These are phyloP conservation scores for Acanthochlamys bracteata DNA, from an alignment of 106 monocot genomes.

Conservation along the genomic window DNA sequence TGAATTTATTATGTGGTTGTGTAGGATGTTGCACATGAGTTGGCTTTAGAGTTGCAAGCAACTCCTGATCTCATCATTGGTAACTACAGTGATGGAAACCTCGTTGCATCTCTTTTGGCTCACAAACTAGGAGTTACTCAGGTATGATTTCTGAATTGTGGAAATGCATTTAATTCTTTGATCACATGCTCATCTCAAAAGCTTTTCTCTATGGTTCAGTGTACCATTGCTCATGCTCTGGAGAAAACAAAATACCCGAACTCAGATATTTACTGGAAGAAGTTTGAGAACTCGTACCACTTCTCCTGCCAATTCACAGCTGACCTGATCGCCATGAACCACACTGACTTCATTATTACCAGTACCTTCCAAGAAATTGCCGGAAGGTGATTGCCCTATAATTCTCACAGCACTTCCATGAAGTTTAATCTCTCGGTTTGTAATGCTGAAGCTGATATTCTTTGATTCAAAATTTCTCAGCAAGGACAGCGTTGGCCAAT, in stretches of 20 bases:
- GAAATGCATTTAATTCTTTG: background rate
- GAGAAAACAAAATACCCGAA: slow-evolving; percentile 72
- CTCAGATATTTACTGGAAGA: slow-evolving; percentile 71
- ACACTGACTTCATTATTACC: slow-evolving; percentile 87
- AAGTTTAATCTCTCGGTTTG: background rate
- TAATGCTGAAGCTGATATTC: background rate
- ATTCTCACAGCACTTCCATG: background rate
- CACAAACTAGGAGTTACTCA: slow-evolving; percentile 82
- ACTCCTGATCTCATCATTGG: slow-evolving; percentile 91
- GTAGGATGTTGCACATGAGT: slow-evolving; percentile 85
- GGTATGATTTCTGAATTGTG: slow-evolving; percentile 16
- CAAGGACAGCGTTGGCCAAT: slow-evolving; percentile 38
- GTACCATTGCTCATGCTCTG: slow-evolving; percentile 69
- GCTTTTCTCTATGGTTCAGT: slow-evolving; percentile 17
- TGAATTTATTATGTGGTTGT: background rate
- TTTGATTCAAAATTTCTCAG: slow-evolving; percentile 5
- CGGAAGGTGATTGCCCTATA: slow-evolving; percentile 45
- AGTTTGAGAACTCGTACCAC: slow-evolving; percentile 60
- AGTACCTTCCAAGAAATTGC: slow-evolving; percentile 96
- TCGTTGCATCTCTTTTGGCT: slow-evolving; percentile 68
- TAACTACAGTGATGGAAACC: slow-evolving; percentile 75
- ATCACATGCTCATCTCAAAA: background rate
- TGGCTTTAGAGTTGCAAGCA: slow-evolving; percentile 70
- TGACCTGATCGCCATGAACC: slow-evolving; percentile 92
- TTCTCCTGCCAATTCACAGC: slow-evolving; percentile 50